Evolutionary conservation across 176 grass and related monocot genomes (phyloP).

Genomic region (Triticum urartu): DNA sequence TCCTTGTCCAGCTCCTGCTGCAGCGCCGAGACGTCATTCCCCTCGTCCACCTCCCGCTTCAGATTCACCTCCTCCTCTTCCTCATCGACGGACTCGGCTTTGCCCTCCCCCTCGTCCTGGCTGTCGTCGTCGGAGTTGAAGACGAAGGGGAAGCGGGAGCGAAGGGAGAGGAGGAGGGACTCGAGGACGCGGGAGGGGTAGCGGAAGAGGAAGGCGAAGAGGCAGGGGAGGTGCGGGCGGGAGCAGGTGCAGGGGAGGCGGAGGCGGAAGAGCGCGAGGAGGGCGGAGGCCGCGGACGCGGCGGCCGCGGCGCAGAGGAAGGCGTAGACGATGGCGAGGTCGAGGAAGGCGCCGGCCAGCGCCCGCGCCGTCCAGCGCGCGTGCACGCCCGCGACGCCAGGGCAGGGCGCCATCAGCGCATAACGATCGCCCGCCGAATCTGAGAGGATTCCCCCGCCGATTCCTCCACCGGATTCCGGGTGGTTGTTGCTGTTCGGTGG

Average conservation of each 20-base stretch:
- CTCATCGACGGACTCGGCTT: neutral
- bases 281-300: neutral
- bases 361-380: constrained; percentile 43
- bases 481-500: neutral
- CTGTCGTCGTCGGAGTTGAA: neutral
- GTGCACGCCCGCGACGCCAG: constrained; percentile 22
- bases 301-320: constrained; percentile 56
- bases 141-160: constrained; percentile 49
- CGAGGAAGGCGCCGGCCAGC: constrained; percentile 50
- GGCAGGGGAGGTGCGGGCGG: constrained; percentile 37
- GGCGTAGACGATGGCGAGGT: constrained; percentile 51
- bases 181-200: constrained; percentile 30
- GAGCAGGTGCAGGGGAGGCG: constrained; percentile 57
- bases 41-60: constrained; percentile 41
- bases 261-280: constrained; percentile 34
- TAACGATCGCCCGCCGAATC: neutral
- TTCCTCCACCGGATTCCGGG: neutral
- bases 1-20: constrained; percentile 82
- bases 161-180: constrained; percentile 35
- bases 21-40: constrained; percentile 36
- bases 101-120: neutral
- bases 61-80: neutral
- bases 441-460: neutral
- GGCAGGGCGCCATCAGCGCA: constrained; percentile 44
- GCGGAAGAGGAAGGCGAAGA: constrained; percentile 27